These are phyloP conservation scores for Citrus trifoliata DNA, from an alignment of 345 rosid genomes.

Conservation along the genomic window DNA sequence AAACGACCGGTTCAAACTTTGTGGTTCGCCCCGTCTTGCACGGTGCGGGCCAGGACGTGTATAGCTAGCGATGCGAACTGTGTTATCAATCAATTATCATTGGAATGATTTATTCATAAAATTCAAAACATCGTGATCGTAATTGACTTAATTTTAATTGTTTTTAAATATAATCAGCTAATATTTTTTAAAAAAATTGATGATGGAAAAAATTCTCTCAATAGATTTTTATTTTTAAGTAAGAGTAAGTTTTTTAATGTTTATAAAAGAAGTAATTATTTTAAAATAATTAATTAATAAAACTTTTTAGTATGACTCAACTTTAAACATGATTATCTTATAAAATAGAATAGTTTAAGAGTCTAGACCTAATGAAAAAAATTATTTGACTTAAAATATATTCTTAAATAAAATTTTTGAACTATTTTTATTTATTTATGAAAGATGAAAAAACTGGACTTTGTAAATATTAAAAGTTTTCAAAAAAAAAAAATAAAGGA, in stretches of 20 bases:
- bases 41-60: not conserved
- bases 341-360: not conserved
- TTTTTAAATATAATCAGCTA: rapidly evolving
- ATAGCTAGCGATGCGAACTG: not conserved
- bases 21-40: not conserved
- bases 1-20: not conserved
- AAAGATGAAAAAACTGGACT: no score
- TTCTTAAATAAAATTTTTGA: no score
- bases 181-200: not conserved
- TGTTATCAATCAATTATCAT: not conserved
- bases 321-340: not conserved
- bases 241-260: not conserved
- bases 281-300: not conserved
- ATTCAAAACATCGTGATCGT: not conserved
- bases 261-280: not conserved
- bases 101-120: not conserved
- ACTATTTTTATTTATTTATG: no score
- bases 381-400: no score
- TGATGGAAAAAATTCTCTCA: not conserved
- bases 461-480: no score
- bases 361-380: no score
- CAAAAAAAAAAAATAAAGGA: no score
- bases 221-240: not conserved
- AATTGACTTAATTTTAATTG: no score
- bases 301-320: not conserved